phyloP scores from a whole-genome alignment of 805 yeast genomes.

The Wickerhamomyces mucosus region DNA sequence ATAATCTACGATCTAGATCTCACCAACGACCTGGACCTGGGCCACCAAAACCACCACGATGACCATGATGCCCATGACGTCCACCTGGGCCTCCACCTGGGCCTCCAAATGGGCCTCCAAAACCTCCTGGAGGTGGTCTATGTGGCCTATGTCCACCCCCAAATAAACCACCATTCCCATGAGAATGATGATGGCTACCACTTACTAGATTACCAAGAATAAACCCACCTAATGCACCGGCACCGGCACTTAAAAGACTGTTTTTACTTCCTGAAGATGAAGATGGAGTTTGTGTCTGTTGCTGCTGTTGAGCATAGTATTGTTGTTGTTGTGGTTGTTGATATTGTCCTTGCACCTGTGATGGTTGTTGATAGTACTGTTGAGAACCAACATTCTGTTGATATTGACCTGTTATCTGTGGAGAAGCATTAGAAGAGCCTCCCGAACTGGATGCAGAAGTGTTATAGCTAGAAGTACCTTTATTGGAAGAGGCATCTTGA shows the following conservation, averaged over 20 bases:
- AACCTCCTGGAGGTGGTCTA: background rate
- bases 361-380: conserved; percentile 9
- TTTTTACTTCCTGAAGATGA: conserved; percentile 18
- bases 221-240: conserved; percentile 47
- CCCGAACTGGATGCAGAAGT: background rate
- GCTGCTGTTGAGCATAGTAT: conserved; percentile 1
- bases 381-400: conserved; percentile 6
- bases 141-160: conserved; percentile 5
- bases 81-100: conserved; percentile 3
- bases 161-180: conserved; percentile 4
- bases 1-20: no score
- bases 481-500: conserved; percentile 1
- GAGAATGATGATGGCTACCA: background rate
- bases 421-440: background rate
- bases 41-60: conserved; percentile 6
- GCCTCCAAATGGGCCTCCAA: conserved; percentile 4
- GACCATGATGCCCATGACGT: background rate
- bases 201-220: conserved; percentile 30
- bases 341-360: conserved; percentile 9
- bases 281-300: conserved; percentile 9
- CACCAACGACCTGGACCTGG: background rate
- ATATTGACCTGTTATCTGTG: background rate
- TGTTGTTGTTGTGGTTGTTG: conserved; percentile 7
- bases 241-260: conserved; percentile 26
- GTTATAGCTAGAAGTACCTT: conserved; percentile 4